Evolutionary conservation across 2,329 filamentous ascomycete species (phyloP).

Genomic region (Leptographium flavum): DNA sequence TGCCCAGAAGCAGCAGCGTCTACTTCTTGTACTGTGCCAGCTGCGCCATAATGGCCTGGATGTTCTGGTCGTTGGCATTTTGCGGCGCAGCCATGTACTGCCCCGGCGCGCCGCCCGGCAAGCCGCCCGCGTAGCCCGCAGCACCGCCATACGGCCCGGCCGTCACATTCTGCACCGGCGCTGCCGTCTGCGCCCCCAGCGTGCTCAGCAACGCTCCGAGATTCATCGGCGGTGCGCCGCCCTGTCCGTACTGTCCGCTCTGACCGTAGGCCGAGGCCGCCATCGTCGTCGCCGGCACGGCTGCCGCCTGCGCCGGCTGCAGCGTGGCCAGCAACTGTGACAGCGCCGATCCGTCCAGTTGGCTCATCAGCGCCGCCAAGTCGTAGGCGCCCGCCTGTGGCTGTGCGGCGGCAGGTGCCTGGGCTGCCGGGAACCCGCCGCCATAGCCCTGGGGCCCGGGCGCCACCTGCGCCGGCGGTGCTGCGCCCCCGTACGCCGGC

Average conservation of each 20-base stretch:
- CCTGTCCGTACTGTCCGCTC: background rate
- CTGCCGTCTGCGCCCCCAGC: slow-evolving; percentile 17
- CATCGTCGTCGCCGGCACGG: background rate
- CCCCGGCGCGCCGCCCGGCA: slow-evolving; percentile 10
- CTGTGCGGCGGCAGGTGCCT: slow-evolving; percentile 2
- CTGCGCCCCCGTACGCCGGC: background rate
- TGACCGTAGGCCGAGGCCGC: background rate
- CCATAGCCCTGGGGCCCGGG: slow-evolving; percentile 1
- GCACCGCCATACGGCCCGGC: background rate
- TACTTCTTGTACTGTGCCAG: slow-evolving; percentile 49
- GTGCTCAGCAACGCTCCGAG: slow-evolving; percentile 31
- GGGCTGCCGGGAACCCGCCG: slow-evolving; percentile 3
- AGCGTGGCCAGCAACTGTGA: slow-evolving; percentile 20
- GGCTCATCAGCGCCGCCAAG: slow-evolving; percentile 13
- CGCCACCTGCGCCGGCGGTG: too few species aligned
- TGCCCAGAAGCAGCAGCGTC: background rate
- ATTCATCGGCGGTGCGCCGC: slow-evolving; percentile 20
- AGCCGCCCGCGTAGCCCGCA: background rate
- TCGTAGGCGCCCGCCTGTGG: slow-evolving; percentile 4
- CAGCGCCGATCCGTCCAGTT: slow-evolving; percentile 19
- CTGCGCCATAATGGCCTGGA: slow-evolving; percentile 64
- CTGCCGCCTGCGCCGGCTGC: slow-evolving; percentile 5
- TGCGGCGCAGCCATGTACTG: slow-evolving; percentile 14
- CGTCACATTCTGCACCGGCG: slow-evolving; percentile 6
- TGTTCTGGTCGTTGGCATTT: slow-evolving; percentile 28